These are phyloP conservation scores for Vachellia collinsii DNA, from an alignment of 306 rosid species.

Conservation along the genomic window DNA sequence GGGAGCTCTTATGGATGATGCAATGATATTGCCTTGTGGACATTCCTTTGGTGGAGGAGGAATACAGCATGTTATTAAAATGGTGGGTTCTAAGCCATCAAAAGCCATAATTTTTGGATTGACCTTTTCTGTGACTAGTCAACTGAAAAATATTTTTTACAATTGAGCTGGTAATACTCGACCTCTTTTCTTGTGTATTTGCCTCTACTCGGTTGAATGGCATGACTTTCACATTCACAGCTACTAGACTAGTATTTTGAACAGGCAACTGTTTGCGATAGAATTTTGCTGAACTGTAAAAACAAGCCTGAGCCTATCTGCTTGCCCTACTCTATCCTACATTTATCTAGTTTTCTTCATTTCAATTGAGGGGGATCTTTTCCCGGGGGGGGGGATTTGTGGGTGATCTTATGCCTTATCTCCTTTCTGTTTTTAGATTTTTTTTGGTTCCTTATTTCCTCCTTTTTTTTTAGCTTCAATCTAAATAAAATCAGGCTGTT, in stretches of 20 bases:
- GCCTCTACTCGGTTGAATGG: slow-evolving; percentile 40
- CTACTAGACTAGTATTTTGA: slow-evolving; percentile 20
- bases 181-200: slow-evolving; percentile 37
- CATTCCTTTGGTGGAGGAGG: slow-evolving; percentile 96
- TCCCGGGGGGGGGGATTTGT: no score
- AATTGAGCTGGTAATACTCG: slow-evolving; percentile 44
- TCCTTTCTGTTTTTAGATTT: neutral
- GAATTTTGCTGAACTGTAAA: slow-evolving; percentile 10
- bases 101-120: slow-evolving; percentile 41
- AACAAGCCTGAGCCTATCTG: slow-evolving; percentile 5
- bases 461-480: neutral
- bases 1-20: slow-evolving; percentile 95
- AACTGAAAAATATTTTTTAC: slow-evolving; percentile 42
- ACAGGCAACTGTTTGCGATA: slow-evolving; percentile 23
- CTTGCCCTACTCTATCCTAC: slow-evolving; percentile 1
- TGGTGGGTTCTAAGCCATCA: slow-evolving; percentile 77
- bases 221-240: slow-evolving; percentile 1
- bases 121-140: slow-evolving; percentile 45
- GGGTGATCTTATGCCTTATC: neutral
- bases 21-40: slow-evolving; percentile 98
- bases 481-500: neutral
- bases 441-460: neutral
- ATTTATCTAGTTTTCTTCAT: neutral
- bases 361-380: neutral
- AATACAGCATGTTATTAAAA: slow-evolving; percentile 78